Percentiles rank a stretch among this genome's conserved stretches.
phyloP scores from a whole-genome alignment of 1,284 basidiomycete species.

The Ganoderma leucocontextum region DNA sequence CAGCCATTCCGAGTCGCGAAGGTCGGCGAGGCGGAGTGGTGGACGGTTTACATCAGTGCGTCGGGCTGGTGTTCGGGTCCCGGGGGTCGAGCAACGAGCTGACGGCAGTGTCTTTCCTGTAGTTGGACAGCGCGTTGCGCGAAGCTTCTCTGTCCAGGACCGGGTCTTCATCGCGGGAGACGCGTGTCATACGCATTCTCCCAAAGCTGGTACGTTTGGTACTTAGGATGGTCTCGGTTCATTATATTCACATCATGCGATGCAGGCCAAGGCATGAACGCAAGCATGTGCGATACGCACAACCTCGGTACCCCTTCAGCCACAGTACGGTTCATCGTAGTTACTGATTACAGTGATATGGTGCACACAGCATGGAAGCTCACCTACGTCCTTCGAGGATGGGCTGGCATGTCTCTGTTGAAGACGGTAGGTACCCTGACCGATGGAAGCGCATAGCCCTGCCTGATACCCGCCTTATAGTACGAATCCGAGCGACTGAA shows the following conservation, averaged over 20 bases:
- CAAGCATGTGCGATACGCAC: slow-evolving; percentile 85
- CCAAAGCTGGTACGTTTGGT: slow-evolving; percentile 55
- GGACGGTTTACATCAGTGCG: slow-evolving; percentile 75
- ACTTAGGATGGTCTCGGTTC: not conserved
- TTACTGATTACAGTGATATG: not conserved
- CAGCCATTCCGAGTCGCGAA: slow-evolving; percentile 73
- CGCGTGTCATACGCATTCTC: slow-evolving; percentile 87
- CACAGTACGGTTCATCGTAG: too few relatives aligned
- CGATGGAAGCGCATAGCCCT: not conserved
- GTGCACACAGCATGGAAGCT: slow-evolving; percentile 74
- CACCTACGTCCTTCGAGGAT: slow-evolving; percentile 74
- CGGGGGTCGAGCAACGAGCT: not conserved
- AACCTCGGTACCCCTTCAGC: slow-evolving; percentile 62
- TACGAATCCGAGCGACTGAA: slow-evolving; percentile 61
- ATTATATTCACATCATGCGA: not conserved
- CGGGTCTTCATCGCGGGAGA: slow-evolving; percentile 86
- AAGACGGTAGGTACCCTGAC: slow-evolving; percentile 64
- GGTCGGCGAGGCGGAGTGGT: slow-evolving; percentile 73
- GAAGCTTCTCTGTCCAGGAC: slow-evolving; percentile 69
- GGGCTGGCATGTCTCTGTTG: slow-evolving; percentile 70
- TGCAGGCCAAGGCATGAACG: slow-evolving; percentile 73
- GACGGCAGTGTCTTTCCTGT: too few relatives aligned
- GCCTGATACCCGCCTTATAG: slow-evolving; percentile 66
- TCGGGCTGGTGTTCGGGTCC: not conserved
- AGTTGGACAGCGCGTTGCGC: slow-evolving; percentile 83